Evolutionary conservation across 2,329 filamentous ascomycete species (phyloP), one percentile per base, ranked within the genome.

Genomic region (Dendryphion nanum): DNA sequence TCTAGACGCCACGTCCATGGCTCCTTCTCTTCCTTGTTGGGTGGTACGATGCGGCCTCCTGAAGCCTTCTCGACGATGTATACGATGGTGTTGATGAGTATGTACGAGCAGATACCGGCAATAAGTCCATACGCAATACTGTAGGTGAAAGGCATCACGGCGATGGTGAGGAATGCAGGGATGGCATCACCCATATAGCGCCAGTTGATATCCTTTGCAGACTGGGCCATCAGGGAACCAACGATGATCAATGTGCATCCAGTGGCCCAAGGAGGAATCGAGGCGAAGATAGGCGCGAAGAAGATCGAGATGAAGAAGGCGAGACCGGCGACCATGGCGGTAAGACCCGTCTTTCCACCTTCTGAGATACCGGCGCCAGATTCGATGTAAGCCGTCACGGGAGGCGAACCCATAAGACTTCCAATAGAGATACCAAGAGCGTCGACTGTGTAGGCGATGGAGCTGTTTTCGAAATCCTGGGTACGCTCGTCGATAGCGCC

Each of bases 331-430:
- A 80, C 73, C 64, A 91, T 86, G 32, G 87, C 82, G 0, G 88
- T 93, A n/a, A 95, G 68, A 13, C 89, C 89, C 0, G 89, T 94
- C 57, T 83, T 83, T 30, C 88, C 89, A 35, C 89, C 89, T 66
- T 95, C 89, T 0, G 86, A 86, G 47, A 95, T 94, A 53, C 89
- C 89, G 6, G 89, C 89, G 58, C 88, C 88, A n/a, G 84, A 89
- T 67, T 94, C 89, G 55, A 94, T 82, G 59, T 89, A 95, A 7
- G 88, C 87, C 1, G 88, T 94, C 4, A 94, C 86, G 0, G 89
- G 89, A 0, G 89, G 84, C 7, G 77, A 78, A 34, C 89, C 89
- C 33, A 95, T 74, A 2, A 94, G 71, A 4, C 86, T 81, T 3
- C 88, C 88, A 45, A 94, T 86, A 1, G 86, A 86, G 52, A 94